These are phyloP conservation scores for Syzygium oleosum DNA, from an alignment of 345 rosid genomes.

Conservation along the genomic window DNA sequence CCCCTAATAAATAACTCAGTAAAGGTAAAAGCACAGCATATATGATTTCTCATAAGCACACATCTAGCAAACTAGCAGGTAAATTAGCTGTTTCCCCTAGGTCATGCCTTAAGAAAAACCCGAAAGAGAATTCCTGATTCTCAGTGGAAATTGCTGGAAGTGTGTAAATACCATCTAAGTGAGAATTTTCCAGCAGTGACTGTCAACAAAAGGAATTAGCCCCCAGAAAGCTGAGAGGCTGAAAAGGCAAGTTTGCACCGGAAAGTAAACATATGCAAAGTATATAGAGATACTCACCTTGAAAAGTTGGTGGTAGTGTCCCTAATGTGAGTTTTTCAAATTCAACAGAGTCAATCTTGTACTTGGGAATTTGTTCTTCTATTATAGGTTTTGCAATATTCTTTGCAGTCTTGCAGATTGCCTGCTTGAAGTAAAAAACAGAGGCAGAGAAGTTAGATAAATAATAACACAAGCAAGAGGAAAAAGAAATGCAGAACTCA, in stretches of 20 bases:
- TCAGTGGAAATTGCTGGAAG: background rate
- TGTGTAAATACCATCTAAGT: background rate
- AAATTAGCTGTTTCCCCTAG: background rate
- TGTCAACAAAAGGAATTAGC: background rate
- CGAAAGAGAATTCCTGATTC: background rate
- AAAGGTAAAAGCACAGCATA: background rate
- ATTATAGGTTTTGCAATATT: conserved; percentile 75
- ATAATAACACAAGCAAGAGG: background rate
- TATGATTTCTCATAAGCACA: background rate
- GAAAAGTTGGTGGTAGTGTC: conserved; percentile 82
- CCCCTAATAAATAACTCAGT: background rate
- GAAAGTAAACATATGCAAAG: background rate
- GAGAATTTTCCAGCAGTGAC: background rate
- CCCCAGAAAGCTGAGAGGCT: background rate
- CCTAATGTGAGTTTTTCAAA: conserved; percentile 84
- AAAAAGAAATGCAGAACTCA: background rate
- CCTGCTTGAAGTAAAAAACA: conserved; percentile 27
- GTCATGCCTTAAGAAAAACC: background rate
- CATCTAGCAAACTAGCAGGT: background rate
- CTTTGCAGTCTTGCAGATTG: conserved; percentile 73
- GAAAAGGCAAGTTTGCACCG: background rate
- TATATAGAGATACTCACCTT: conserved; percentile 34
- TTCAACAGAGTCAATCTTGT: conserved; percentile 84
- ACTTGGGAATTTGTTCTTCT: conserved; percentile 86
- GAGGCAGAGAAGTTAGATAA: background rate